These are phyloP conservation scores for Brasenia schreberi DNA, from an alignment of 164 flowering plant species.

Conservation along the genomic window DNA sequence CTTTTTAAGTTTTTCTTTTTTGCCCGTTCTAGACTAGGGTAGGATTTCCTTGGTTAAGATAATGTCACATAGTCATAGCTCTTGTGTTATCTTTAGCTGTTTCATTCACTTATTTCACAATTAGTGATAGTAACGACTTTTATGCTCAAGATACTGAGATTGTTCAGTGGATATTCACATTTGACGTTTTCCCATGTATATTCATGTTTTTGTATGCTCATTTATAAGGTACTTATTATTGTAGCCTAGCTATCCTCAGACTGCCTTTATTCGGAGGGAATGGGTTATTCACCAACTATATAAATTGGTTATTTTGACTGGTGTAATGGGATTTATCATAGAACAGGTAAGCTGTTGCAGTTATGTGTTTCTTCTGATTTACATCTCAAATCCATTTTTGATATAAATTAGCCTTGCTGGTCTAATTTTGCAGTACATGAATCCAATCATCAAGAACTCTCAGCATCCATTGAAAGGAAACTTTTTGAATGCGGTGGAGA, in stretches of 20 bases:
- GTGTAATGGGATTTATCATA: conserved; percentile 84
- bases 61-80: no score
- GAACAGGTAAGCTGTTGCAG: conserved; percentile 53
- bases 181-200: no score
- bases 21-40: not conserved
- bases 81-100: no score
- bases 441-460: conserved; percentile 87
- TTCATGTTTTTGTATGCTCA: not conserved
- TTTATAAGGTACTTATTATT: conserved; percentile 2
- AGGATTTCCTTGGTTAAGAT: no score
- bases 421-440: conserved; percentile 70
- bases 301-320: conserved; percentile 81
- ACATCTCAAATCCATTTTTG: not conserved
- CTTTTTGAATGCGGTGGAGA: conserved; percentile 75
- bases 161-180: no score
- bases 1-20: not conserved
- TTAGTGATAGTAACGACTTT: no score
- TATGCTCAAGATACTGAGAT: no score
- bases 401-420: conserved; percentile 6
- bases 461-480: conserved; percentile 93
- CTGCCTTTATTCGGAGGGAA: conserved; percentile 59
- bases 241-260: conserved; percentile 85
- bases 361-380: not conserved
- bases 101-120: no score
- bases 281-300: conserved; percentile 80